Base-by-base conservation (phyloP, 2,329 filamentous ascomycete species). In the Fusarium duplospermum region DNA sequence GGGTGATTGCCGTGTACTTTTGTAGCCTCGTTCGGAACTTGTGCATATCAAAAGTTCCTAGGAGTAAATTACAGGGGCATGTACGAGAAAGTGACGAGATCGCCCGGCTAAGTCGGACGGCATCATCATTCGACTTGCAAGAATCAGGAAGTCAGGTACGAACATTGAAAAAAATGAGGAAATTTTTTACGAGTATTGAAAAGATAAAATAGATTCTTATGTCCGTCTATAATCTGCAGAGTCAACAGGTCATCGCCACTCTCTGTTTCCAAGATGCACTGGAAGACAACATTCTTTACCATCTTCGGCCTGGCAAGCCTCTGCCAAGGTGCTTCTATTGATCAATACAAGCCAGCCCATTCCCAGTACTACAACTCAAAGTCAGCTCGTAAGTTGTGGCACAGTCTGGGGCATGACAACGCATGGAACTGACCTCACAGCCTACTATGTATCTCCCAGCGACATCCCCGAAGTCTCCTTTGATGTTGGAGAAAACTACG, bases 401-500 rank as follows among this genome's bases (percentile, higher is more conserved):
- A 16, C n/a, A 6, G 29, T 22, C 31, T 33, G 10, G 13, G 31
- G 4, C 31, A 33, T 33, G 4, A 33, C 1, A 33, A 33, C 31
- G 31, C 31, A 33, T 33, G 31, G 10, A 33, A 13, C 31, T 33
- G 1, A 33, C 31, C 31, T 35, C 4, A 35, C 29, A 54, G 50
- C 29, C 18, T 56, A 33, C 6, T 56, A 56, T 56, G 52, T 56
- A 56, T 33, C 29, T 33, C n/a, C 52, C 4, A 56, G n/a, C 16
- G 52, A n/a, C 29, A 56, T 33, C 11, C 52, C 27, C 14, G 29
- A 56, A 16, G n/a, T 56, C n/a, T 56, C 52, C 7, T 20, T 76
- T 24, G 50, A 77, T 6, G 14, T 75, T 31, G 29, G 52, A n/a
- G 52, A 56, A 56, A 56, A 29, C 52, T 56, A 71, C 14, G 62